phyloP scores from a whole-genome alignment of 2,329 filamentous ascomycete genomes.

The Metarhizium album region DNA sequence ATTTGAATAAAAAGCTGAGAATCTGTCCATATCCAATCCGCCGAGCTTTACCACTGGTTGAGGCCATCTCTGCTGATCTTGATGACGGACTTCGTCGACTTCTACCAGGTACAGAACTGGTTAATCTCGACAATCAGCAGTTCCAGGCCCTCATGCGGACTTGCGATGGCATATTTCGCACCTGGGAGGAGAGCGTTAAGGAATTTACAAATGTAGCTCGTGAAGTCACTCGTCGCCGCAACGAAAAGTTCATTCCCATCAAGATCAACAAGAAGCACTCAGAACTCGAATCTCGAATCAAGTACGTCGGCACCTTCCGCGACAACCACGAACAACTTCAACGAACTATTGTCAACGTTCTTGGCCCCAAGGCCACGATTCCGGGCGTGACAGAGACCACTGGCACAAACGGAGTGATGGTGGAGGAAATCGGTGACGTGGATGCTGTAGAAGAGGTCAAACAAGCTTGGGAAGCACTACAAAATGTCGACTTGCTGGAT shows the following conservation, averaged over 20 bases:
- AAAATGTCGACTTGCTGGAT: conserved; percentile 91
- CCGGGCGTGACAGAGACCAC: conserved; percentile 41
- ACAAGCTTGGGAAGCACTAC: conserved; percentile 86
- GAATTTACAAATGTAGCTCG: conserved; percentile 97
- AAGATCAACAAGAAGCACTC: conserved; percentile 84
- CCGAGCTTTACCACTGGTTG: conserved; percentile 84
- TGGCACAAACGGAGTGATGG: conserved; percentile 53
- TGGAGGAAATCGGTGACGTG: conserved; percentile 93
- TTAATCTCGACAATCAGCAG: conserved; percentile 85
- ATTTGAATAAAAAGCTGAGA: conserved; percentile 95
- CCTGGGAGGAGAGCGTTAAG: conserved; percentile 93
- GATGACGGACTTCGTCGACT: conserved; percentile 78
- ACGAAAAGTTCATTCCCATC: conserved; percentile 98
- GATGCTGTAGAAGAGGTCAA: conserved; percentile 94
- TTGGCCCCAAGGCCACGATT: conserved; percentile 61
- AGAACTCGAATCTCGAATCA: conserved; percentile 80
- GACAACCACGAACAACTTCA: conserved; percentile 97
- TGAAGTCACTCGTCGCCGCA: conserved; percentile 83
- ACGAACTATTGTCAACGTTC: conserved; percentile 91
- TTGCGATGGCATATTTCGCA: conserved; percentile 75
- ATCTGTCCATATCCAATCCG: conserved; percentile 93
- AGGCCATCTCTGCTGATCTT: conserved; percentile 89
- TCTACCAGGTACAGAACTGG: conserved; percentile 74
- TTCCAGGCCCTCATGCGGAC: conserved; percentile 78
- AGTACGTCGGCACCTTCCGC: conserved; percentile 89